Evolutionary conservation across 2,329 filamentous ascomycete genomes (phyloP).

Genomic region (Alternaria sp.): DNA sequence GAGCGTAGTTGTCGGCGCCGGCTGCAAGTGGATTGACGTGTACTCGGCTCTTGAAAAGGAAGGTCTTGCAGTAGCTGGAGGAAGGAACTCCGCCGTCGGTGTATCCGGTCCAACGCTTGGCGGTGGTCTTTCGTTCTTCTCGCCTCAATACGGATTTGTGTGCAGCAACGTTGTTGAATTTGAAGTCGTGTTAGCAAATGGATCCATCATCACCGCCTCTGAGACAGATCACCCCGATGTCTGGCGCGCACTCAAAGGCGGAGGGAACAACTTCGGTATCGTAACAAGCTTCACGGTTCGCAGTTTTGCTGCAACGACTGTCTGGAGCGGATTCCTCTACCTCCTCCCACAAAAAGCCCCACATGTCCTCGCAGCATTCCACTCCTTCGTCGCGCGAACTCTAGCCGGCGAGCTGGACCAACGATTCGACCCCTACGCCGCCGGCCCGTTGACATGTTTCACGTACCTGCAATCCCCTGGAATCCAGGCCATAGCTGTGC

Average conservation of each 20-base stretch:
- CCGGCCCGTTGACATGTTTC: constrained; percentile 63
- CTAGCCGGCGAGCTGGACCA: constrained; percentile 11
- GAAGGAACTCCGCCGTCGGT: constrained; percentile 39
- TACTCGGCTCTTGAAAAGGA: constrained; percentile 27
- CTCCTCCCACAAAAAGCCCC: constrained; percentile 20
- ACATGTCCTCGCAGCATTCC: constrained; percentile 19
- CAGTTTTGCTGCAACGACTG: constrained; percentile 23
- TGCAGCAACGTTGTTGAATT: constrained; percentile 47
- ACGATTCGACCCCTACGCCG: constrained; percentile 52
- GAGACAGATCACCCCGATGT: constrained; percentile 35
- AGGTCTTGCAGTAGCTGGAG: constrained; percentile 33
- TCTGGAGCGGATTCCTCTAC: constrained; percentile 51
- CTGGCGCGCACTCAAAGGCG: constrained; percentile 48
- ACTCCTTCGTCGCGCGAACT: constrained; percentile 20
- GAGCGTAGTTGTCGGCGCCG: constrained; percentile 29
- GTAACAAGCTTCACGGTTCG: constrained; percentile 43
- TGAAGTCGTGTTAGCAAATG: constrained; percentile 51
- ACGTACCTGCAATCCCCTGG: constrained; percentile 68
- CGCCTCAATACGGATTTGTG: constrained; percentile 40
- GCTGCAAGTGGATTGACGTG: constrained; percentile 32
- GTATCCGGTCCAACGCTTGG: constrained; percentile 47
- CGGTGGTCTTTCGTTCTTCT: constrained; percentile 51
- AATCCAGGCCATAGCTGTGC: constrained; percentile 56
- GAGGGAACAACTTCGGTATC: constrained; percentile 51
- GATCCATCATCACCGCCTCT: constrained; percentile 44